Evolutionary conservation across 192 early-diverging fungal genomes (phyloP).

Genomic region (Umbelopsis sp.): DNA sequence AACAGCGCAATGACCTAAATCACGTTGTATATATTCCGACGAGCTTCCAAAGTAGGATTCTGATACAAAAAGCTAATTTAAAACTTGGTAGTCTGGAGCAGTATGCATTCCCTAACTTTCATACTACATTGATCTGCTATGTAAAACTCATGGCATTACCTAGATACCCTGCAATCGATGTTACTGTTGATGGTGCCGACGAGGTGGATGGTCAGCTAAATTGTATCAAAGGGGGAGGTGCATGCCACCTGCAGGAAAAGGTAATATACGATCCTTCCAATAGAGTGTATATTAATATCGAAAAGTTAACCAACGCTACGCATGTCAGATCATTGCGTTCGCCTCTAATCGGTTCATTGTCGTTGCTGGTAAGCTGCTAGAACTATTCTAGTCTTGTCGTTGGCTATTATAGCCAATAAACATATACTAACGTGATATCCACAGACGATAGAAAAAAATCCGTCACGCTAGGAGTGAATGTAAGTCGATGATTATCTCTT

Average conservation of each 20-base stretch:
- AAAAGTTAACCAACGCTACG: neutral
- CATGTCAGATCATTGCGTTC: constrained; percentile 61
- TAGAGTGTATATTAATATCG: neutral
- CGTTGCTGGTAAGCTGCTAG: constrained; percentile 67
- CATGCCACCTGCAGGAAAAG: constrained; percentile 92
- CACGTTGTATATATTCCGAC: constrained; percentile 85
- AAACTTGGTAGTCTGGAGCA: constrained; percentile 70
- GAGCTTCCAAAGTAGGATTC: constrained; percentile 84
- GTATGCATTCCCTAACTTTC: constrained; percentile 48
- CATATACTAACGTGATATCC: neutral
- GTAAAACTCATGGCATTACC: neutral
- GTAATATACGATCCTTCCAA: constrained; percentile 29
- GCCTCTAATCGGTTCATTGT: constrained; percentile 82
- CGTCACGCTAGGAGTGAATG: constrained; percentile 66
- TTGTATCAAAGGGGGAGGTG: constrained; percentile 96
- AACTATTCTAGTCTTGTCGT: neutral
- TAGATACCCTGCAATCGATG: constrained; percentile 76
- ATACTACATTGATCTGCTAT: neutral
- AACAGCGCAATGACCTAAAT: constrained; percentile 50
- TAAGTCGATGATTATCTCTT: constrained; percentile 24
- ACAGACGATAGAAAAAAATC: constrained; percentile 85
- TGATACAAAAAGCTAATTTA: constrained; percentile 78
- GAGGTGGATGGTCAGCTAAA: constrained; percentile 84
- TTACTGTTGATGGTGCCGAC: constrained; percentile 93
- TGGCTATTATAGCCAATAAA: neutral